phyloP scores from a whole-genome alignment of 257 asterid species.

The Solanum acaule region DNA sequence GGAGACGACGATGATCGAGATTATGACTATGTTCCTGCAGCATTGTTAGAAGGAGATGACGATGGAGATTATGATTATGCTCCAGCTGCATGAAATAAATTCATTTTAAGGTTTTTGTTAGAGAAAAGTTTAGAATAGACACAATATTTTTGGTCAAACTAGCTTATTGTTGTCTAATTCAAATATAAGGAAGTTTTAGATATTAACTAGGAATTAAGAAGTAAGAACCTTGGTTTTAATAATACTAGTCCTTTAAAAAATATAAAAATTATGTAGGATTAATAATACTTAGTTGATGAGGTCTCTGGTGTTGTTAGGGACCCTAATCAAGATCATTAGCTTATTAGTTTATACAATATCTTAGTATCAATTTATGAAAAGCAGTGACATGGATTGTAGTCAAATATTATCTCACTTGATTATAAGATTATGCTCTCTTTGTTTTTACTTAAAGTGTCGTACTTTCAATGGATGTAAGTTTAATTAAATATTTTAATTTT shows the following conservation, averaged over 20 bases:
- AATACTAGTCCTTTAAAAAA: no score
- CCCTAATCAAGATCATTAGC: background rate
- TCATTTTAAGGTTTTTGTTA: background rate
- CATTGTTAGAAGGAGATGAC: background rate
- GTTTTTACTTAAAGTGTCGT: background rate
- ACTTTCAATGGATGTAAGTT: background rate
- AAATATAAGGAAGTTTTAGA: background rate
- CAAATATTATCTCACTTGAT: background rate
- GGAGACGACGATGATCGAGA: background rate
- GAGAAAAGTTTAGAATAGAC: background rate
- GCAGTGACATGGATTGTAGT: background rate
- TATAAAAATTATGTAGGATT: background rate
- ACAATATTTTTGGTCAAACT: background rate
- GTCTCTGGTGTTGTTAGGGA: no score
- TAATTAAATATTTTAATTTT: background rate
- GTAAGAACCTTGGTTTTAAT: background rate
- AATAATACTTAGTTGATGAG: no score
- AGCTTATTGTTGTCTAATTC: background rate
- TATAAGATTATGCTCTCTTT: no score
- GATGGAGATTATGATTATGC: background rate
- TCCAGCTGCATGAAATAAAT: background rate
- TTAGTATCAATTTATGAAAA: background rate
- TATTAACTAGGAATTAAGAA: no score
- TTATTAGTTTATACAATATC: background rate
- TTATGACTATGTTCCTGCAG: background rate